phyloP scores from a whole-genome alignment of 2,329 filamentous ascomycete genomes.

The Epichloe glyceriae region DNA sequence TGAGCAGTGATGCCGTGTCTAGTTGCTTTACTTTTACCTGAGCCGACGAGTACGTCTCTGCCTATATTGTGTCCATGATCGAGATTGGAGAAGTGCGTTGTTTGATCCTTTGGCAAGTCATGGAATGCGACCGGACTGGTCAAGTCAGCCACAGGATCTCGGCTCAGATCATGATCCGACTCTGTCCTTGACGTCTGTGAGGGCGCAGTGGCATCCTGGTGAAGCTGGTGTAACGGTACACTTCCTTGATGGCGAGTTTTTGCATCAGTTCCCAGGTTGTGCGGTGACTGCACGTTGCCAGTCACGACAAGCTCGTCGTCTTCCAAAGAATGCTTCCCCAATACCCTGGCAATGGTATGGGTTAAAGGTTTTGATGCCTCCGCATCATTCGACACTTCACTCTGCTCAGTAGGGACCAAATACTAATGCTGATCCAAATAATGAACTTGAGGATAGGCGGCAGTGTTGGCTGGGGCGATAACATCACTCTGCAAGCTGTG shows the following conservation, averaged over 20 bases:
- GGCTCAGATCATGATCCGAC: constrained; percentile 5
- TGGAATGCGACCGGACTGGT: background rate
- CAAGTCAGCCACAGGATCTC: constrained; percentile 3
- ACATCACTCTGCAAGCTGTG: background rate
- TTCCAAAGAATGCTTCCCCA: constrained; percentile 5
- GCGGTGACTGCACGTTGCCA: background rate
- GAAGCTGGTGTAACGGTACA: constrained; percentile 3
- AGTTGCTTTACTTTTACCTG: background rate
- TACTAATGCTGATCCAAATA: constrained; percentile 9
- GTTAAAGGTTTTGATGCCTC: background rate
- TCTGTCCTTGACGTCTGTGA: background rate
- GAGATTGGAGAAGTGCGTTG: background rate
- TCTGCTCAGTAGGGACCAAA: constrained; percentile 6
- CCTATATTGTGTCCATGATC: constrained; percentile 4
- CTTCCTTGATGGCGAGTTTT: background rate
- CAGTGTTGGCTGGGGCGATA: background rate
- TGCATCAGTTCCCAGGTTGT: constrained; percentile 6
- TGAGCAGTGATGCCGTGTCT: constrained; percentile 5
- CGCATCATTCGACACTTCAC: background rate
- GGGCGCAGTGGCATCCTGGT: constrained; percentile 4
- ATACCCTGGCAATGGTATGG: constrained; percentile 1
- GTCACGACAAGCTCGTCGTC: constrained; percentile 5
- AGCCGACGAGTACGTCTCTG: constrained; percentile 2
- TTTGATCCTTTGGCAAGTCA: constrained; percentile 2
- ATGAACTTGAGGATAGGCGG: constrained; percentile 5